phyloP scores from a whole-genome alignment of 495 filamentous ascomycete species.

The Penicillium bialowiezense region DNA sequence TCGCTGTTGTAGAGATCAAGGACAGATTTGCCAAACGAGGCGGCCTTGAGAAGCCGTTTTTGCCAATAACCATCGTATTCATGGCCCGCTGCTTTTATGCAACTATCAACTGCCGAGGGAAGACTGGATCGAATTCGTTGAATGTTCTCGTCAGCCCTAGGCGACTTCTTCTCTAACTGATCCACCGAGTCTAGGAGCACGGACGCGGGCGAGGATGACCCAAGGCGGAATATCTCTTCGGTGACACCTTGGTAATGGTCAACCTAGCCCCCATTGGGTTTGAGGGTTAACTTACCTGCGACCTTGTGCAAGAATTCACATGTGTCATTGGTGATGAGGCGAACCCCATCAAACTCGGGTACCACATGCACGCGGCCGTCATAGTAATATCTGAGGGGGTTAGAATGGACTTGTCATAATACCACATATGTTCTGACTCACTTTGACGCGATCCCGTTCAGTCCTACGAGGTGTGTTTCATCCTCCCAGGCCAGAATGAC shows the following conservation, averaged over 20 bases:
- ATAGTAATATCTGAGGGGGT: slow-evolving; percentile 68
- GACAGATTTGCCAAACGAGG: slow-evolving; percentile 95
- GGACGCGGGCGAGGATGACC: slow-evolving; percentile 82
- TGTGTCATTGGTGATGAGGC: slow-evolving; percentile 82
- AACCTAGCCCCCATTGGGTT: neutral
- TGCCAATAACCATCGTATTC: slow-evolving; percentile 91
- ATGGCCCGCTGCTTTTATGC: slow-evolving; percentile 85
- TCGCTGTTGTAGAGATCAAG: slow-evolving; percentile 95
- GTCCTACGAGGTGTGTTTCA: slow-evolving; percentile 93
- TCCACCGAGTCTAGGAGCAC: slow-evolving; percentile 90
- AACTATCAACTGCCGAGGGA: slow-evolving; percentile 87
- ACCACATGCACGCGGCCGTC: slow-evolving; percentile 87
- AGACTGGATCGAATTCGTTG: slow-evolving; percentile 84
- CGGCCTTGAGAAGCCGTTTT: slow-evolving; percentile 90
- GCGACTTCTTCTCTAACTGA: slow-evolving; percentile 87
- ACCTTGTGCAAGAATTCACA: slow-evolving; percentile 97
- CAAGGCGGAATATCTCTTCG: slow-evolving; percentile 83
- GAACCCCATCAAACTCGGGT: slow-evolving; percentile 83
- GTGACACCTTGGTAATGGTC: slow-evolving; percentile 56
- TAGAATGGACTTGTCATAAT: neutral
- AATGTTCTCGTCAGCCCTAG: slow-evolving; percentile 96
- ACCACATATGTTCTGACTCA: slow-evolving; percentile 20
- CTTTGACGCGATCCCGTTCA: slow-evolving; percentile 71
- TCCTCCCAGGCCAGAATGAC: slow-evolving; percentile 96
- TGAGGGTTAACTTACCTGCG: slow-evolving; percentile 54